Base-by-base conservation (phyloP, 2,329 filamentous ascomycete genomes). In the Paecilomyces sp. region DNA sequence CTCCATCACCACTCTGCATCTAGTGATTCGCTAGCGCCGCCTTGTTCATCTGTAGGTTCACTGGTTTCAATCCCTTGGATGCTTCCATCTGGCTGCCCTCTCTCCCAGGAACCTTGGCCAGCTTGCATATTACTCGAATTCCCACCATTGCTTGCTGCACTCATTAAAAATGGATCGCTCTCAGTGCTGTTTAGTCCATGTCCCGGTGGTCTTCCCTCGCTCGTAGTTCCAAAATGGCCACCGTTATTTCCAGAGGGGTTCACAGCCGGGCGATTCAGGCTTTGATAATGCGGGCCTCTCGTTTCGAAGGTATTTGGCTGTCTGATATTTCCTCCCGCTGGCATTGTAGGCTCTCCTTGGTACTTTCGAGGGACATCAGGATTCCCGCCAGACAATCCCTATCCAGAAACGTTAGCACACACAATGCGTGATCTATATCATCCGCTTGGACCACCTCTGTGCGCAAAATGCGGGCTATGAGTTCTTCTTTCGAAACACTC, bases 351-450 rank as follows among this genome's bases (percentile, higher is more conserved):
- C 41, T n/a, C 41, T 47, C n/a, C 18, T 18, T 47, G 12, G 24
- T 25, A 55, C 31, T 54, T 62, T 6, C 59, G 33, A 15, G 51
- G 59, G 31, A 41, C 7, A 57, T 11, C 53, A 30, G n/a, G n/a
- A 12, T 36, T n/a, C 31, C 15, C 18, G 25, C 15, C 12, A 25
- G 25, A 9, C 36, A 54, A 25, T 31, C 63, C 69, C 57, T 70
- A 50, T 18, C 36, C 31, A 22, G 41, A n/a, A 33, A 36, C 34
- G 25, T 50, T 58, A 62, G 63, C 61, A 53, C 36, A 54, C 22
- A 25, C 33, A 11, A 22, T 28, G 25, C 25, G 3, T 56, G 33
- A 25, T 34, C 41, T 28, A 8, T 51, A 11, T 51, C 13, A 15
- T 58, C 11, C 50, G 15, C 8, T 15, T 18, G 7, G 18, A 57